These are phyloP conservation scores for Argentina anserina DNA, from an alignment of 306 rosid genomes.

Conservation along the genomic window DNA sequence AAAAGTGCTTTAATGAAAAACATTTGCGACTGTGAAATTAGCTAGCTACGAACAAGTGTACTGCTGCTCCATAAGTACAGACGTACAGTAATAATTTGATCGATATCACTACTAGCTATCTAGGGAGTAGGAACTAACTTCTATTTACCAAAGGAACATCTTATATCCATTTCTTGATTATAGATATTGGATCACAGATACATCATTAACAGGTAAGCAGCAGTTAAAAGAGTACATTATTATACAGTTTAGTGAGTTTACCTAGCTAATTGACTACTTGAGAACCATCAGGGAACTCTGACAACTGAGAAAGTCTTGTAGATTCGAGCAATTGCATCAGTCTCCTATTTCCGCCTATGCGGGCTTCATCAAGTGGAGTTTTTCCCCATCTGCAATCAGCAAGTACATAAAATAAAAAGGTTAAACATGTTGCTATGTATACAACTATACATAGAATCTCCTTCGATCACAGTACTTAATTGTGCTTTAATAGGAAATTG, in stretches of 20 bases:
- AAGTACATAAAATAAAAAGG: background rate
- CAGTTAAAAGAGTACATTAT: background rate
- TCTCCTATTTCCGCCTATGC: constrained; percentile 42
- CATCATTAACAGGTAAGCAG: background rate
- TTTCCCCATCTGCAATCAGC: constrained; percentile 61
- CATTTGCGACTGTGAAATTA: too few species aligned
- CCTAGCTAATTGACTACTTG: background rate
- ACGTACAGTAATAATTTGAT: too few species aligned
- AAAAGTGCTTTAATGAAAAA: too few species aligned
- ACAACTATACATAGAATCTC: too few species aligned
- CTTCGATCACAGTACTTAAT: background rate
- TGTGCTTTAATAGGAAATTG: background rate
- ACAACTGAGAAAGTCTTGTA: constrained; percentile 41
- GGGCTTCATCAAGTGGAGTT: constrained; percentile 62
- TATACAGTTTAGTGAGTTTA: background rate
- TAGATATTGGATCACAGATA: too few species aligned
- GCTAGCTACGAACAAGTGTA: too few species aligned
- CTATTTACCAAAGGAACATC: too few species aligned
- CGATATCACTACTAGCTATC: too few species aligned
- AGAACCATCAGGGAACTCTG: constrained; percentile 28
- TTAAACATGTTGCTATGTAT: background rate
- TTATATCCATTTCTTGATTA: background rate
- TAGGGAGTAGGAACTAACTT: too few species aligned
- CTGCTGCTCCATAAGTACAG: too few species aligned
- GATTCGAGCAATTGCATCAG: constrained; percentile 52